Percentiles rank a stretch among this genome's conserved stretches.
phyloP scores from a whole-genome alignment of 495 filamentous ascomycete genomes.

The Penicillium chermesinum region DNA sequence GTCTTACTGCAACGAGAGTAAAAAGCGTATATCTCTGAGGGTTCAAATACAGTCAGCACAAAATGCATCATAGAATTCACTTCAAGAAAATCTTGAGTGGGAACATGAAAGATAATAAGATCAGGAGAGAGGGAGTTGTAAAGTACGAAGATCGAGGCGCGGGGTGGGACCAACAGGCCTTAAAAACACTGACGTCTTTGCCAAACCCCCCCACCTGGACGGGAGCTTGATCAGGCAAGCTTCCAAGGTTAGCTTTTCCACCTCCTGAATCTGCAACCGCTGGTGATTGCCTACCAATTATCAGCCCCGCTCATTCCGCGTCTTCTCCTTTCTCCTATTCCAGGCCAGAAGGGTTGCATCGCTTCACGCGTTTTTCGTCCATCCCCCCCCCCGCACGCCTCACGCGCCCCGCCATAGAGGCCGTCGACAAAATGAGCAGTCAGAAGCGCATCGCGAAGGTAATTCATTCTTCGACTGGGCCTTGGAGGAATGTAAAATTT shows the following conservation, averaged over 20 bases:
- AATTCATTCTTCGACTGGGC: not conserved
- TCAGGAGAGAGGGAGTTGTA: too few species aligned
- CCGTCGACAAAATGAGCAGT: slow-evolving; percentile 39
- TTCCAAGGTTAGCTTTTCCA: not conserved
- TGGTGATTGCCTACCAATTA: too few species aligned
- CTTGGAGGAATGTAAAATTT: not conserved
- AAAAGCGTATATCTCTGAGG: too few species aligned
- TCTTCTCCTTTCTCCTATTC: not conserved
- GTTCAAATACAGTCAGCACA: too few species aligned
- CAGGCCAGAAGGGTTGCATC: too few species aligned
- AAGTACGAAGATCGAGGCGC: not conserved
- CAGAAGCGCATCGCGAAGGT: slow-evolving; percentile 62
- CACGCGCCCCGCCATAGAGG: slow-evolving; percentile 13
- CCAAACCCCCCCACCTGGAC: slow-evolving; percentile 15
- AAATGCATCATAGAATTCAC: too few species aligned
- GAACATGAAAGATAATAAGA: too few species aligned
- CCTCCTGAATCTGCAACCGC: slow-evolving; percentile 27
- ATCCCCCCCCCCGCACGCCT: slow-evolving; percentile 11
- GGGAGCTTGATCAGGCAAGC: not conserved
- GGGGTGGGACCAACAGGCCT: not conserved
- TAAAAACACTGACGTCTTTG: slow-evolving; percentile 28
- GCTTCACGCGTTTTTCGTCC: slow-evolving; percentile 11
- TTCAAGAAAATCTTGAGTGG: too few species aligned
- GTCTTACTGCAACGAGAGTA: slow-evolving; percentile 90
- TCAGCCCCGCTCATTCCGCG: slow-evolving; percentile 32